Percentiles rank a stretch among this genome's conserved stretches.
Conservation (phyloP, 768 basidiomycete species). For the Suillus paluster region DNA sequence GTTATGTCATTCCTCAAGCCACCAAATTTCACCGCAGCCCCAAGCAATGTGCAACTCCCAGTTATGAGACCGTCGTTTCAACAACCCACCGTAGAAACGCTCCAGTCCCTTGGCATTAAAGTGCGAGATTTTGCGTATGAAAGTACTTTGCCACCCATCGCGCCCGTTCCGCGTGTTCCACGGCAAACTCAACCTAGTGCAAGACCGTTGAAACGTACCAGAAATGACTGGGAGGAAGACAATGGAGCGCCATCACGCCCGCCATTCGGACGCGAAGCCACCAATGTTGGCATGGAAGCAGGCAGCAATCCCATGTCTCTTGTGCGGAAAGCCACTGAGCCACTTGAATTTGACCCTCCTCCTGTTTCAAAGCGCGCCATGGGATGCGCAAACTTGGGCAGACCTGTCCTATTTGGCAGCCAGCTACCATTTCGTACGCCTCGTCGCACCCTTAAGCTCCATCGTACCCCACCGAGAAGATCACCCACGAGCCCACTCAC, state of each 20-base stretch:
- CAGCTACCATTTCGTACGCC: slow-evolving; percentile 12
- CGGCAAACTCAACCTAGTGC: slow-evolving; percentile 53
- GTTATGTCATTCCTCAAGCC: slow-evolving; percentile 28
- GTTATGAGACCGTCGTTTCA: slow-evolving; percentile 17
- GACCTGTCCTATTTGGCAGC: slow-evolving; percentile 6
- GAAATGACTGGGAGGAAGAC: slow-evolving; percentile 38
- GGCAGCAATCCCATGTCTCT: slow-evolving; percentile 31
- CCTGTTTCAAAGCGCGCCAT: slow-evolving; percentile 2
- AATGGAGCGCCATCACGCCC: slow-evolving; percentile 21
- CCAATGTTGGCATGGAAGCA: background rate
- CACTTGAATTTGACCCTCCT: slow-evolving; percentile 21
- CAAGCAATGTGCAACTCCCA: slow-evolving; percentile 16
- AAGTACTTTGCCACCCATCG: slow-evolving; percentile 64
- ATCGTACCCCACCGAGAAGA: slow-evolving; percentile 9
- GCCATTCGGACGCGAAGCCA: slow-evolving; percentile 17
- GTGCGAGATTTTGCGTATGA: slow-evolving; percentile 72
- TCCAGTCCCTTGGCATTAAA: slow-evolving; percentile 42
- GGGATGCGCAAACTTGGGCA: slow-evolving; percentile 11
- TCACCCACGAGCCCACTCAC: slow-evolving; percentile 25
- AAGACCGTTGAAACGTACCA: slow-evolving; percentile 42
- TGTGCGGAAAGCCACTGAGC: slow-evolving; percentile 40
- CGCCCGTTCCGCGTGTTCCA: slow-evolving; percentile 49
- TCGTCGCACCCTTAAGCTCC: background rate
- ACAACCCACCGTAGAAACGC: slow-evolving; percentile 41
- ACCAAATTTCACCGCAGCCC: slow-evolving; percentile 14